Evolutionary conservation across 306 rosid genomes (phyloP).

Genomic region (Aeschynomene evenia): DNA sequence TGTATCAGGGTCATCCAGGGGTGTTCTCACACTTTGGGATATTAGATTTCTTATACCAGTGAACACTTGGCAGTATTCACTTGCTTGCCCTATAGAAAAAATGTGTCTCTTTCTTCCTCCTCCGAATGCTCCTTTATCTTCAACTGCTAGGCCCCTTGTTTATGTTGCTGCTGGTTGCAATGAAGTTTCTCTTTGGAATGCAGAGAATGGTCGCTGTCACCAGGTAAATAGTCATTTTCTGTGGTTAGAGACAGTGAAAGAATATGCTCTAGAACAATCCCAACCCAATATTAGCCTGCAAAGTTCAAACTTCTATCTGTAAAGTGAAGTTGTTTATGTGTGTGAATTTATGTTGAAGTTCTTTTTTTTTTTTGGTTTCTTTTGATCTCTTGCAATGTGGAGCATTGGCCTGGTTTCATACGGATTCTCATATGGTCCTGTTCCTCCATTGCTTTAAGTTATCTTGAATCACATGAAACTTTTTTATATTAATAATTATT

Average conservation of each 20-base stretch:
- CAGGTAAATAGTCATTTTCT: conserved; percentile 59
- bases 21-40: conserved; percentile 95
- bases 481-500: not conserved
- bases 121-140: conserved; percentile 62
- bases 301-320: conserved; percentile 6
- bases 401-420: not conserved
- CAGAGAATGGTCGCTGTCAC: conserved; percentile 94
- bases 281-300: not conserved
- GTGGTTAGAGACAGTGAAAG: not conserved
- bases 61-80: conserved; percentile 86
- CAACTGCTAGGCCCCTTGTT: conserved; percentile 84
- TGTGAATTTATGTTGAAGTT: not conserved
- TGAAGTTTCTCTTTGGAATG: conserved; percentile 99
- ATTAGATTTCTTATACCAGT: conserved; percentile 88
- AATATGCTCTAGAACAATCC: conserved; percentile 1
- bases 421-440: not conserved
- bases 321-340: not conserved
- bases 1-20: conserved; percentile 94
- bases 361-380: not conserved
- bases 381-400: not conserved
- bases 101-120: conserved; percentile 87
- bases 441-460: not conserved
- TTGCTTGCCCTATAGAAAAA: conserved; percentile 82
- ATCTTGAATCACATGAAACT: not conserved
- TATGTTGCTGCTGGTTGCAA: conserved; percentile 94